phyloP scores from a whole-genome alignment of 2,329 filamentous ascomycete genomes.

The Clarireedia homoeocarpa region DNA sequence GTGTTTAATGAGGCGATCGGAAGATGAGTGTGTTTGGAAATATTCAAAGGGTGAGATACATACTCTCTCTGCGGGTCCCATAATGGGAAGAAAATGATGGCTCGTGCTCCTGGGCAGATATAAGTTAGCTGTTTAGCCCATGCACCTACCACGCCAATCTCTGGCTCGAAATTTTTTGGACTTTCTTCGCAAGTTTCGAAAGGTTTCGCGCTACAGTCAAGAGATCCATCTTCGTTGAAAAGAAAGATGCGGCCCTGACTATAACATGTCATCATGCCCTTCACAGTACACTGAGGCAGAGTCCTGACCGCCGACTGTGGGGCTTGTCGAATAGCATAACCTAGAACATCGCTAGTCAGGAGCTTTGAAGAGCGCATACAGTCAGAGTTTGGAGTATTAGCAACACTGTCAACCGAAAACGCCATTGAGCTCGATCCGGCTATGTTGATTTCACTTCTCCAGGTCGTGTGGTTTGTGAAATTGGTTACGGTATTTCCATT shows the following conservation, averaged over 20 bases:
- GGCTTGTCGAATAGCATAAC: not conserved
- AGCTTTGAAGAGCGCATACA: not conserved
- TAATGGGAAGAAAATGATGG: conserved; percentile 38
- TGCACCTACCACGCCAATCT: conserved; percentile 6
- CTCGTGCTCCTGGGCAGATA: conserved; percentile 35
- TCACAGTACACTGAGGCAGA: conserved; percentile 12
- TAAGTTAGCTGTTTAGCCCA: conserved; percentile 13
- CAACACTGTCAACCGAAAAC: not conserved
- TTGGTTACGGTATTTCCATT: not conserved
- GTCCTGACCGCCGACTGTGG: not conserved
- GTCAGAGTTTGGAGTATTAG: not conserved
- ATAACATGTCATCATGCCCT: conserved; percentile 15
- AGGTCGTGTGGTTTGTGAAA: not conserved
- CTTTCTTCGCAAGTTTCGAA: not conserved
- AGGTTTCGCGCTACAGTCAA: conserved; percentile 2
- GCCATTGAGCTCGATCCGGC: not conserved
- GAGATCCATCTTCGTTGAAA: conserved; percentile 13
- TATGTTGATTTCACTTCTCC: not conserved
- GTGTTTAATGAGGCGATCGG: no score
- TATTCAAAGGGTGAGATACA: not conserved
- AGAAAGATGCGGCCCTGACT: conserved; percentile 19
- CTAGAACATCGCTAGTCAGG: conserved; percentile 6
- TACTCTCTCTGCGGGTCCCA: conserved; percentile 36
- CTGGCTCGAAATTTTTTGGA: not conserved
- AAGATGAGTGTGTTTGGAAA: no score